These are phyloP conservation scores for Sabuloglossum arenarium DNA, from an alignment of 495 filamentous ascomycete genomes.

Conservation along the genomic window DNA sequence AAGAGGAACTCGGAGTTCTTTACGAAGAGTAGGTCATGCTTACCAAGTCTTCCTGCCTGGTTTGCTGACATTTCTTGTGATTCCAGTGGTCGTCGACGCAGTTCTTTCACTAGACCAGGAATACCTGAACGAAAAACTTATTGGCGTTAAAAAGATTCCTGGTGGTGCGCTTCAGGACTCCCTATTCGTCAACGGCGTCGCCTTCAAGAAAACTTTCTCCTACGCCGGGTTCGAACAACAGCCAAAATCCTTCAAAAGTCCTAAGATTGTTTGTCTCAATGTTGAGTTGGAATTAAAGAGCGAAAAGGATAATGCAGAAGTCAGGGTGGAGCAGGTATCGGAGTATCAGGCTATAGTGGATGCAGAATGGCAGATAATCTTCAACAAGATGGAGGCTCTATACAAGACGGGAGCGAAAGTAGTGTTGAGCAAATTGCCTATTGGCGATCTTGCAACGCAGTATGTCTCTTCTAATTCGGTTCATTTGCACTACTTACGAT, in stretches of 20 bases:
- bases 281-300: conserved; percentile 95
- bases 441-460: conserved; percentile 94
- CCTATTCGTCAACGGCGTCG: conserved; percentile 91
- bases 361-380: conserved; percentile 98
- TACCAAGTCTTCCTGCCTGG: background rate
- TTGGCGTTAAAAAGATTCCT: conserved; percentile 93
- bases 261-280: conserved; percentile 89
- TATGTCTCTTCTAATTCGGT: conserved; percentile 18
- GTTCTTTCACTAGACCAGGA: conserved; percentile 94
- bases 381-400: conserved; percentile 90
- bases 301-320: conserved; percentile 97
- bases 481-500: conserved; percentile 5
- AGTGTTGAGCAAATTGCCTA: conserved; percentile 88
- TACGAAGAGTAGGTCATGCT: conserved; percentile 61
- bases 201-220: conserved; percentile 99
- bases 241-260: conserved; percentile 83
- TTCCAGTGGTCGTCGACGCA: conserved; percentile 85
- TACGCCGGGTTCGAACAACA: conserved; percentile 99
- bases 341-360: conserved; percentile 99
- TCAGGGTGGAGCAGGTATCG: conserved; percentile 91
- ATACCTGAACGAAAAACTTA: conserved; percentile 92
- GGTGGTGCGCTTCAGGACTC: conserved; percentile 94
- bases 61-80: background rate
- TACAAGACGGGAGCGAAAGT: conserved; percentile 90
- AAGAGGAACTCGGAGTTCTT: conserved; percentile 95